Conservation (phyloP, 2,329 filamentous ascomycete species). For the Neophaeococcomyces mojaviensis region DNA sequence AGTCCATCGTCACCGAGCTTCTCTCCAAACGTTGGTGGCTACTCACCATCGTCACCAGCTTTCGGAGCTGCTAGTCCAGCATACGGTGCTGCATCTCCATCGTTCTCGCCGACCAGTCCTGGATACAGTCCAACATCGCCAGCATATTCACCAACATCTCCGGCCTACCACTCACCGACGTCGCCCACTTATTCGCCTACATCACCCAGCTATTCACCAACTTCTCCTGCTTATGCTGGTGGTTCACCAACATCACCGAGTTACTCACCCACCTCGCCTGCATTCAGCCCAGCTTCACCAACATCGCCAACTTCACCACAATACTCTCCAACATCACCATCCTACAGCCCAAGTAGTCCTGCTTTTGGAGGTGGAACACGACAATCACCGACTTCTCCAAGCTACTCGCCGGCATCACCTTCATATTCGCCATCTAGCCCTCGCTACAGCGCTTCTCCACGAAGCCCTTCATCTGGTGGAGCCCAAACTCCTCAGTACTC, state of each 20-base stretch:
- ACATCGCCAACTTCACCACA: slow-evolving; percentile 48
- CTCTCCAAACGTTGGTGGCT: slow-evolving; percentile 51
- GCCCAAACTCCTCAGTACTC: slow-evolving; percentile 44
- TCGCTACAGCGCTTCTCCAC: slow-evolving; percentile 38
- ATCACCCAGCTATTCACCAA: slow-evolving; percentile 65
- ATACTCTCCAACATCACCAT: slow-evolving; percentile 54
- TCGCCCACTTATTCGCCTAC: slow-evolving; percentile 41
- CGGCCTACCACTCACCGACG: slow-evolving; percentile 45
- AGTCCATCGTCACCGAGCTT: slow-evolving; percentile 62
- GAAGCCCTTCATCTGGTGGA: slow-evolving; percentile 43
- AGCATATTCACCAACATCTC: slow-evolving; percentile 72
- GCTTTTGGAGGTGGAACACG: slow-evolving; percentile 32
- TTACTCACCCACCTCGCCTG: slow-evolving; percentile 53
- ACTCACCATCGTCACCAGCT: slow-evolving; percentile 70
- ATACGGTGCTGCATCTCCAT: slow-evolving; percentile 45
- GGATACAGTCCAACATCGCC: slow-evolving; percentile 49
- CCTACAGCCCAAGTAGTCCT: slow-evolving; percentile 51
- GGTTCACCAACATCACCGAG: slow-evolving; percentile 65
- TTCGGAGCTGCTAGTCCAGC: slow-evolving; percentile 50
- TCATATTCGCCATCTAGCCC: slow-evolving; percentile 49
- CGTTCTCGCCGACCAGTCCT: slow-evolving; percentile 48
- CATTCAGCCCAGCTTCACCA: slow-evolving; percentile 48
- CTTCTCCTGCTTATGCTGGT: slow-evolving; percentile 40
- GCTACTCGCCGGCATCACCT: slow-evolving; percentile 51
- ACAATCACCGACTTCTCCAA: slow-evolving; percentile 47